Base-by-base conservation (phyloP, 1,139 yeast species). In the Debaryomyces coudertii region DNA sequence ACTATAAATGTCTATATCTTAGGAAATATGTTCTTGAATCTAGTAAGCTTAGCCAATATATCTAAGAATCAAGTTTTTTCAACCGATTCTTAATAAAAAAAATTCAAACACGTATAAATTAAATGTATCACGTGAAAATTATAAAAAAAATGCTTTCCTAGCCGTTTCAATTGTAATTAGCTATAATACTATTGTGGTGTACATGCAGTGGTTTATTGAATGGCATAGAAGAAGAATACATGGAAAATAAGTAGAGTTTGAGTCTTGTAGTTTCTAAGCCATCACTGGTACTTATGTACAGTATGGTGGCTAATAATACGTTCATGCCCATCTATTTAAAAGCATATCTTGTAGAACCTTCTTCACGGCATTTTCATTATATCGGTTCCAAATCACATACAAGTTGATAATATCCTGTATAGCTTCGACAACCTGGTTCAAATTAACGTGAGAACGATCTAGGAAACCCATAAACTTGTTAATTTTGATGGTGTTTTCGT, bases 311-410 rank as follows among this genome's bases (percentile, higher is more conserved):
- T 8, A 15, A 14, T 15, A 3, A 5, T 11, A 5, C n/a, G 14
- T 2, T 24, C n/a, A 34, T 14, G 33, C 20, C 27, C 34, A 38
- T 28, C 34, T 38, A 44, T 64, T 67, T 39, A 73, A 53, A 22
- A 76, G 54, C 79, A 75, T 73, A 45, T 61, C 53, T 53, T 72
- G 79, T 31, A 76, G 55, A 3, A 77, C 69, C 52, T 71, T 70
- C 47, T 71, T 71, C 34, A 73, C 74, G 15, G 54, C 58, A 25
- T 56, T 63, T 61, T 90, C 97, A 57, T 87, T 90, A 58, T 87
- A 90, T 22, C 82, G 65, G 54, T 87, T 92, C 97, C 97, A 90
- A 9, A 82, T 76, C 42, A 87, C 92, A 61, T 90, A 90, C 2
- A 90, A 67, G 6, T 87, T 82, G 42, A 90, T 74, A 62, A 90